A percentile compares a stretch with the other conserved stretches of the same genome.
Conservation (phyloP, 805 yeast species). For the Schwanniomyces yamadae region DNA sequence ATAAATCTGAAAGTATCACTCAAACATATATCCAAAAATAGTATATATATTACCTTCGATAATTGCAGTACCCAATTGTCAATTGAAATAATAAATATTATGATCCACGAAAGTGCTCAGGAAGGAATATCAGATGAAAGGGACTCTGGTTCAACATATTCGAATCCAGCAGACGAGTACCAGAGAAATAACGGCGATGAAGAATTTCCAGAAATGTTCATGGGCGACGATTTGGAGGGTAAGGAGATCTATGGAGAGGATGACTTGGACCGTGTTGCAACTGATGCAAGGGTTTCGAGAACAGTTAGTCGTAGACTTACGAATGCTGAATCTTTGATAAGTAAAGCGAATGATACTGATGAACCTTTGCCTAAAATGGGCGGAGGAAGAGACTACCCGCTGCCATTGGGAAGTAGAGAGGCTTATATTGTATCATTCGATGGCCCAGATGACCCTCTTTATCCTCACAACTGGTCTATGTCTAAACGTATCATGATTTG, state of each 20-base stretch:
- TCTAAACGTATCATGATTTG: slow-evolving; percentile 21
- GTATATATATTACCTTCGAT: background rate
- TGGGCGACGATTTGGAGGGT: background rate
- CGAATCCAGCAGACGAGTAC: background rate
- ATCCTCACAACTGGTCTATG: slow-evolving; percentile 36
- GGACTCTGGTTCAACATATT: background rate
- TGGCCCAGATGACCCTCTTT: slow-evolving; percentile 18
- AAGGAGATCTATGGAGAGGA: slow-evolving; percentile 10
- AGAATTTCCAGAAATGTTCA: slow-evolving; percentile 1
- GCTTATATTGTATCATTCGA: slow-evolving; percentile 13
- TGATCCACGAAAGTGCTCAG: background rate
- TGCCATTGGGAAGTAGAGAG: slow-evolving; percentile 10
- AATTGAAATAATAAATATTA: background rate
- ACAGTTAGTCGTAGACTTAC: slow-evolving; percentile 19
- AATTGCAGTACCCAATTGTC: background rate
- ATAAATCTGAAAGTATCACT: too few relatives aligned
- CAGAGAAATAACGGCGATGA: background rate
- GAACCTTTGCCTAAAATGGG: slow-evolving; percentile 21
- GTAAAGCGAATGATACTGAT: slow-evolving; percentile 20
- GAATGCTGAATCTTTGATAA: slow-evolving; percentile 19
- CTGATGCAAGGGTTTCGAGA: slow-evolving; percentile 16
- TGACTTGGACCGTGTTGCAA: slow-evolving; percentile 18
- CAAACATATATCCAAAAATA: too few relatives aligned
- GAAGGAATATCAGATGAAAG: background rate
- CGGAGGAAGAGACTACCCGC: slow-evolving; percentile 15